phyloP scores from a whole-genome alignment of 305 asterid genomes.

The Fraxinus baroniana region DNA sequence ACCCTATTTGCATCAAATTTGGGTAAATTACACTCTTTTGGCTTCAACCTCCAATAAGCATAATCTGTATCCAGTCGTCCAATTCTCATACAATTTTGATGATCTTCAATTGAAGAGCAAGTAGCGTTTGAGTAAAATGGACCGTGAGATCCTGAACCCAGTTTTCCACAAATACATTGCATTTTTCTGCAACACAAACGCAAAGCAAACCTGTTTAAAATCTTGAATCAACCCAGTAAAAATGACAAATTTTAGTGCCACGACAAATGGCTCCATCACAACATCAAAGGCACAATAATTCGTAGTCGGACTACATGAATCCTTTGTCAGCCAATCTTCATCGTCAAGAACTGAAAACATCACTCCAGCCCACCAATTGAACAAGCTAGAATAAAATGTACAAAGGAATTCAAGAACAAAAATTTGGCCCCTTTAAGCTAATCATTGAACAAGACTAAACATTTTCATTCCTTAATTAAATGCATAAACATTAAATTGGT shows the following conservation, averaged over 20 bases:
- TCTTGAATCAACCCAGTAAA: background rate
- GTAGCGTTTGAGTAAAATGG: constrained; percentile 62
- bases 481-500: background rate
- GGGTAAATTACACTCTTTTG: constrained; percentile 54
- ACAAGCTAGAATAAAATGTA: background rate
- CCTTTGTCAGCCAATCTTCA: background rate
- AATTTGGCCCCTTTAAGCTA: background rate
- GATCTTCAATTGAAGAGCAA: constrained; percentile 59
- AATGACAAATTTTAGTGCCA: too few relatives aligned
- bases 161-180: constrained; percentile 66
- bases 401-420: background rate
- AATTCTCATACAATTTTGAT: constrained; percentile 75
- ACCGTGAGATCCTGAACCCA: constrained; percentile 70
- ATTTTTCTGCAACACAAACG: constrained; percentile 39
- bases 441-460: too few relatives aligned
- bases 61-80: constrained; percentile 71
- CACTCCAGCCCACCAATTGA: background rate
- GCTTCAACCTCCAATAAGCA: constrained; percentile 80
- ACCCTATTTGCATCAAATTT: constrained; percentile 49
- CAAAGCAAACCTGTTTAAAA: background rate
- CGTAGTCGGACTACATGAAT: background rate
- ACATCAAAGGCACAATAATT: too few relatives aligned
- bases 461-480: too few relatives aligned
- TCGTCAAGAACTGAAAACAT: too few relatives aligned
- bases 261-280: too few relatives aligned